Percentiles rank a stretch among this genome's conserved stretches.
Evolutionary conservation across 305 asterid genomes (phyloP).

Genomic region (Rubia occidens): DNA sequence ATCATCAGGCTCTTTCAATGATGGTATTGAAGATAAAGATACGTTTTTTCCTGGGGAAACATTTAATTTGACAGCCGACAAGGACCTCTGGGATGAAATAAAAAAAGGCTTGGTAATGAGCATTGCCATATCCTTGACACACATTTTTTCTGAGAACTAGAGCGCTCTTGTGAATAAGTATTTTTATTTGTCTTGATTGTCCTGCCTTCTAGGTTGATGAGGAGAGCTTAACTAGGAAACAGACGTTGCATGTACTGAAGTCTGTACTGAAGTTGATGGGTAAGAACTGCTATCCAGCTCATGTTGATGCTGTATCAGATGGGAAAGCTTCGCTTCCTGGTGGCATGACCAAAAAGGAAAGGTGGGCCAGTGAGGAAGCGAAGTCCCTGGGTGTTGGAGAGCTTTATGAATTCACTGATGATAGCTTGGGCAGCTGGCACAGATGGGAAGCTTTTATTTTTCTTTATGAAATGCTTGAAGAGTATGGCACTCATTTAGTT

Average conservation of each 20-base stretch:
- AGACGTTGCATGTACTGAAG: conserved; percentile 62
- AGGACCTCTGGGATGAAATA: conserved; percentile 71
- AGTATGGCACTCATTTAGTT: conserved; percentile 94
- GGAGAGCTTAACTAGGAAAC: conserved; percentile 84
- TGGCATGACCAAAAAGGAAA: conserved; percentile 52
- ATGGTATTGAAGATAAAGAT: conserved; percentile 36
- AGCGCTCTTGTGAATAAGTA: conserved; percentile 15
- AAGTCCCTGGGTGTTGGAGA: conserved; percentile 76
- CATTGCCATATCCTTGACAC: conserved; percentile 9
- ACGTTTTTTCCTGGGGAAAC: conserved; percentile 28
- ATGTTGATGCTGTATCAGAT: conserved; percentile 31
- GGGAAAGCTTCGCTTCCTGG: conserved; percentile 33
- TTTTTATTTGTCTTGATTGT: conserved; percentile 17
- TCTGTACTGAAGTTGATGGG: conserved; percentile 42
- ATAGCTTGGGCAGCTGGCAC: conserved; percentile 34
- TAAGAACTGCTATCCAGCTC: conserved; percentile 37
- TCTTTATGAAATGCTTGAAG: conserved; percentile 97
- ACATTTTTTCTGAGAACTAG: conserved; percentile 15
- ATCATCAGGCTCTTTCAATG: conserved; percentile 40
- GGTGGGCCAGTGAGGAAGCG: conserved; percentile 93
- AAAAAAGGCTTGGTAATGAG: conserved; percentile 77
- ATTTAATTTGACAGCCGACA: conserved; percentile 50
- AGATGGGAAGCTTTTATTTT: conserved; percentile 89
- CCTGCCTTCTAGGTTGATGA: conserved; percentile 55
- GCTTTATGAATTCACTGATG: conserved; percentile 35